Base-by-base conservation (phyloP, 208 protist species). In the Leishmania major region DNA sequence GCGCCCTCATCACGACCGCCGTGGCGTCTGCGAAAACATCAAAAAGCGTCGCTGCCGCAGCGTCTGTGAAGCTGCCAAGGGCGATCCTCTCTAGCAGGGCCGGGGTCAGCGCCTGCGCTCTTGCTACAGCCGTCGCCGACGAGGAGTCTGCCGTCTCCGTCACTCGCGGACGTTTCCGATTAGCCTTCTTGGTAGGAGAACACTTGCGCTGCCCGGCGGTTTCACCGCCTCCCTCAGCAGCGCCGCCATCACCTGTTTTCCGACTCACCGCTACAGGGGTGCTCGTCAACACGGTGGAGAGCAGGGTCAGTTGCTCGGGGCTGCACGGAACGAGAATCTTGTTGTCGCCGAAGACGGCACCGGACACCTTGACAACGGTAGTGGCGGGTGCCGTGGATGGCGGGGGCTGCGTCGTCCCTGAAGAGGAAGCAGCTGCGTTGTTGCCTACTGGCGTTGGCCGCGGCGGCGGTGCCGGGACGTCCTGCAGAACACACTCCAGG, bases 311-410 rank as follows among this genome's bases (percentile, higher is more conserved):
- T 75, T 96, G 91, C 83, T 91, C 87, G 28, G 73, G 77, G 60
- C 87, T 92, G 57, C 84, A 85, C 31, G 91, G 91, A 70, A 96
- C 85, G 64, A 91, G 84, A 4, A 96, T 74, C 79, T 96, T 94
- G 69, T 78, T 74, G 51, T 83, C 84, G 8, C 81, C 84, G 60
- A 89, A 93, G 59, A 91, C 79, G 45, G 83, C 85, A 19, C 85
- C 85, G 11, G 85, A 89, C 0, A 89, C 85, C 72, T 77, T 82
- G 69, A 87, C 79, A n/a, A 82, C 78, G 31, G 31, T 80, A 4
- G 70, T 37, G 25, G 76, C 57, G 25, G 80, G 49, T 37, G 49
- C 51, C 49, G 66, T 47, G 11, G 80, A 11, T 59, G 57, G n/a
- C n/a, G 6, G n/a, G 3, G 6, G 60, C n/a, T 67, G 60, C 28